Percentiles rank a stretch among this genome's conserved stretches.
phyloP scores from a whole-genome alignment of 106 monocot genomes.

The Apostasia ramifera region DNA sequence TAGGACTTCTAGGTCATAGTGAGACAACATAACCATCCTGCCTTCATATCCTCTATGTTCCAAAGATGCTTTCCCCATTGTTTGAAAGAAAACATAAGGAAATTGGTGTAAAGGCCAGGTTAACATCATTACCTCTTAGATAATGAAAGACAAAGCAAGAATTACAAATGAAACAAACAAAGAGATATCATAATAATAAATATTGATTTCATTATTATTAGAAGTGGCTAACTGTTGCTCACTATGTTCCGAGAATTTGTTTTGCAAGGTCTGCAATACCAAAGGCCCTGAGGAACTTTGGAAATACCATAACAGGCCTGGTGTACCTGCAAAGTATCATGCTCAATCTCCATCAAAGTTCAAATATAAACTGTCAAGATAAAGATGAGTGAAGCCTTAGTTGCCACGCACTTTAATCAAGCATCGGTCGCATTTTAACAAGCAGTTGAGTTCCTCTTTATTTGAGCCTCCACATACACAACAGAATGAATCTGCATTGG shows the following conservation, averaged over 20 bases:
- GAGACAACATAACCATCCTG: too few species aligned
- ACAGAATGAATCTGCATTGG: constrained; percentile 52
- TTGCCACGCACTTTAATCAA: constrained; percentile 45
- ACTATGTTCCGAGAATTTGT: constrained; percentile 49
- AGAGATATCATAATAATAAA: too few species aligned
- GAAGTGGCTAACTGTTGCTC: constrained; percentile 16
- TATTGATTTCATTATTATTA: too few species aligned
- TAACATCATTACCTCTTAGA: not conserved
- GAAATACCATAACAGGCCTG: constrained; percentile 91
- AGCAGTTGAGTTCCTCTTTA: constrained; percentile 47
- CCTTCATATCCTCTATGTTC: too few species aligned
- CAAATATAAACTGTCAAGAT: not conserved
- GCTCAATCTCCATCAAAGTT: not conserved
- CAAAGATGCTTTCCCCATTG: too few species aligned
- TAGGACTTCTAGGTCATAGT: too few species aligned
- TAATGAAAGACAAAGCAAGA: too few species aligned
- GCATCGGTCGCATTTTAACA: constrained; percentile 66
- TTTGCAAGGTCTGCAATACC: constrained; percentile 87
- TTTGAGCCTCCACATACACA: constrained; percentile 83
- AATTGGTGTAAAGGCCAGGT: not conserved
- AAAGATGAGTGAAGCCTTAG: not conserved
- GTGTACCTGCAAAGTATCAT: constrained; percentile 56
- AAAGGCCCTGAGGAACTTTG: constrained; percentile 52
- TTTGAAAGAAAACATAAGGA: too few species aligned
- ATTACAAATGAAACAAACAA: too few species aligned